A percentile compares a stretch with the other conserved stretches of the same genome.
phyloP scores from a whole-genome alignment of 352 stramenopile genomes.

The Elongisporangium prolatum region DNA sequence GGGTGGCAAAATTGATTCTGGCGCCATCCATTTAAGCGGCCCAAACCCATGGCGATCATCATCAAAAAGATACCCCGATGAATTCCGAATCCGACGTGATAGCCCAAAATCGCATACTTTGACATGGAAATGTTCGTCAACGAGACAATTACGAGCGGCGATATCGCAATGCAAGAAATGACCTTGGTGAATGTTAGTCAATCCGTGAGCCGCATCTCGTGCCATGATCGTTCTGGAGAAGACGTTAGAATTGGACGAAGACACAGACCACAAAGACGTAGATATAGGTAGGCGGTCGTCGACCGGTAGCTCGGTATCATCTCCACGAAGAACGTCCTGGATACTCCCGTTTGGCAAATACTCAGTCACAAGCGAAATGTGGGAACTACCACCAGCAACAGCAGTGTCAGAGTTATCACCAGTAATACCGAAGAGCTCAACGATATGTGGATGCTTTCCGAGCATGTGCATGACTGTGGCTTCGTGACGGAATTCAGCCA shows the following conservation, averaged over 20 bases:
- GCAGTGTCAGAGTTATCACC: conserved; percentile 7
- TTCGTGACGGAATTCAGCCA: conserved; percentile 64
- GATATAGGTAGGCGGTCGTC: background rate
- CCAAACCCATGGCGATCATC: conserved; percentile 53
- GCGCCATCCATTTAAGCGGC: conserved; percentile 72
- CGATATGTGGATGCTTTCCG: conserved; percentile 66
- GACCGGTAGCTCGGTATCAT: conserved; percentile 2
- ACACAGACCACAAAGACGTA: conserved; percentile 2
- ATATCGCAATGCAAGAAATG: conserved; percentile 82
- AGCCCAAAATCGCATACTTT: conserved; percentile 75
- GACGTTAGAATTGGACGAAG: conserved; percentile 7
- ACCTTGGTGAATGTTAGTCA: conserved; percentile 76
- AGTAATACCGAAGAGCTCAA: conserved; percentile 56
- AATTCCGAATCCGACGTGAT: conserved; percentile 29
- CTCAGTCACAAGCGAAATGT: conserved; percentile 54
- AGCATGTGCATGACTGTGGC: conserved; percentile 70
- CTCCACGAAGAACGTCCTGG: conserved; percentile 30
- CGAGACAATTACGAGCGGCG: conserved; percentile 72
- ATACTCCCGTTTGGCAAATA: conserved; percentile 67
- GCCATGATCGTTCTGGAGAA: conserved; percentile 68
- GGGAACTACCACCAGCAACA: background rate
- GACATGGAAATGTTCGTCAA: conserved; percentile 55
- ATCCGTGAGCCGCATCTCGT: conserved; percentile 54
- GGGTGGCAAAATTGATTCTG: conserved; percentile 56
- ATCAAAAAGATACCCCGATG: conserved; percentile 41